These are phyloP conservation scores for Fusarium anthophilum DNA, from an alignment of 2,329 filamentous ascomycete genomes.

Conservation along the genomic window DNA sequence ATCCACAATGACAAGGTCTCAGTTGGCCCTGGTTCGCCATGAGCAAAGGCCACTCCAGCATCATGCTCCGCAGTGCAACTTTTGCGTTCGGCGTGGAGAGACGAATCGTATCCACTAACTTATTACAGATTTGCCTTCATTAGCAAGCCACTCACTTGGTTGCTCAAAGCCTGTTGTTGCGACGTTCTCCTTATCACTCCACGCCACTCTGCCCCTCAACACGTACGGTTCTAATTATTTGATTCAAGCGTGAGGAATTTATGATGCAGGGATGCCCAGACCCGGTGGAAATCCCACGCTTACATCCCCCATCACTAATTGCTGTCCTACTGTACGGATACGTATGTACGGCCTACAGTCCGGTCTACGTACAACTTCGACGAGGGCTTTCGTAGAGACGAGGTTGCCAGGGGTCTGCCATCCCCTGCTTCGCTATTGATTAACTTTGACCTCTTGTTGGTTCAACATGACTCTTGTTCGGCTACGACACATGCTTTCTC, in stretches of 20 bases:
- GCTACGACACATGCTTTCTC: conserved; percentile 8
- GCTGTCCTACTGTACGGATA: not conserved
- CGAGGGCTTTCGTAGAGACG: conserved; percentile 19
- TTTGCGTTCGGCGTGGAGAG: conserved; percentile 21
- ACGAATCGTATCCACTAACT: conserved; percentile 35
- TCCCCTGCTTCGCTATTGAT: conserved; percentile 17
- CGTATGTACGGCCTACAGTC: not conserved
- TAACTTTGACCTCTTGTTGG: conserved; percentile 12
- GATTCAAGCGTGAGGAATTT: conserved; percentile 26
- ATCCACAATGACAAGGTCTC: conserved; percentile 14
- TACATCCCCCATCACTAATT: conserved; percentile 17
- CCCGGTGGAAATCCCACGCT: conserved; percentile 23
- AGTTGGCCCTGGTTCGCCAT: conserved; percentile 3
- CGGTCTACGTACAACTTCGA: conserved; percentile 3
- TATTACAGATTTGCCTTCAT: conserved; percentile 24
- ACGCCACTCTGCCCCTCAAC: conserved; percentile 6
- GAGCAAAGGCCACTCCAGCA: conserved; percentile 5
- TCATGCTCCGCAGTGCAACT: conserved; percentile 11
- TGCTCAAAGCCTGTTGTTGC: conserved; percentile 3
- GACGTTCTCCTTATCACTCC: conserved; percentile 11
- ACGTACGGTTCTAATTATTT: conserved; percentile 6
- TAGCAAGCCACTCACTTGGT: conserved; percentile 30
- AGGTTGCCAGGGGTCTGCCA: conserved; percentile 24
- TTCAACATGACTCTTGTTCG: not conserved
- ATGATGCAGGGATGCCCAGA: conserved; percentile 29